Evolutionary conservation across 2,329 filamentous ascomycete species (phyloP).

Genomic region (Apiospora koreana): DNA sequence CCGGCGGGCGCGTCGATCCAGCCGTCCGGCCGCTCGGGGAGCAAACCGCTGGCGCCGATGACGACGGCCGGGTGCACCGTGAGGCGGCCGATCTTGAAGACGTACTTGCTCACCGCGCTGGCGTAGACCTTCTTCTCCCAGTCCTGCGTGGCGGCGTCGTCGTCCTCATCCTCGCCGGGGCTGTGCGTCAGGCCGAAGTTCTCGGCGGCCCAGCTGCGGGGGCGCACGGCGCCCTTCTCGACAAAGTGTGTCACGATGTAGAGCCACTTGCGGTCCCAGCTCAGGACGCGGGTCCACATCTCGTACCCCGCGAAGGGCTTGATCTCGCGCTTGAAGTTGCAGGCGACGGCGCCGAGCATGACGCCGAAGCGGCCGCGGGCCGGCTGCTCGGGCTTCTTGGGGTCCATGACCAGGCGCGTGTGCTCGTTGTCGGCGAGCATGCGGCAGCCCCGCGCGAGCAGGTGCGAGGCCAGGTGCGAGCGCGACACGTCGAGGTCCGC

Average conservation of each 20-base stretch:
- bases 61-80: conserved; percentile 83
- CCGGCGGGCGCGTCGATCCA: conserved; percentile 48
- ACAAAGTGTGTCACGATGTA: conserved; percentile 77
- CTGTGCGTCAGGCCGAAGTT: conserved; percentile 38
- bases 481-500: conserved; percentile 82
- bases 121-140: conserved; percentile 69
- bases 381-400: conserved; percentile 43
- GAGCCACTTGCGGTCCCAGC: conserved; percentile 82
- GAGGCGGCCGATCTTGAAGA: conserved; percentile 77
- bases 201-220: conserved; percentile 53
- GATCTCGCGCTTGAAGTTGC: conserved; percentile 75
- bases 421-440: conserved; percentile 50
- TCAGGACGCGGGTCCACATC: conserved; percentile 69
- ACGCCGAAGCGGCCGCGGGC: conserved; percentile 59
- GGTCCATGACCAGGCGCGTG: conserved; percentile 52
- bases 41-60: conserved; percentile 68
- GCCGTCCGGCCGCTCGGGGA: conserved; percentile 72
- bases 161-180: neutral
- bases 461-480: conserved; percentile 73
- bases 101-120: conserved; percentile 76
- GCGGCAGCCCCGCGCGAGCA: conserved; percentile 62
- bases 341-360: conserved; percentile 72
- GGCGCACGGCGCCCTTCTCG: conserved; percentile 58
- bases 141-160: conserved; percentile 38
- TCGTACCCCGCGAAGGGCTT: conserved; percentile 69